Base-by-base conservation (phyloP, 1,284 basidiomycete genomes). In the Heterobasidion annosum region DNA sequence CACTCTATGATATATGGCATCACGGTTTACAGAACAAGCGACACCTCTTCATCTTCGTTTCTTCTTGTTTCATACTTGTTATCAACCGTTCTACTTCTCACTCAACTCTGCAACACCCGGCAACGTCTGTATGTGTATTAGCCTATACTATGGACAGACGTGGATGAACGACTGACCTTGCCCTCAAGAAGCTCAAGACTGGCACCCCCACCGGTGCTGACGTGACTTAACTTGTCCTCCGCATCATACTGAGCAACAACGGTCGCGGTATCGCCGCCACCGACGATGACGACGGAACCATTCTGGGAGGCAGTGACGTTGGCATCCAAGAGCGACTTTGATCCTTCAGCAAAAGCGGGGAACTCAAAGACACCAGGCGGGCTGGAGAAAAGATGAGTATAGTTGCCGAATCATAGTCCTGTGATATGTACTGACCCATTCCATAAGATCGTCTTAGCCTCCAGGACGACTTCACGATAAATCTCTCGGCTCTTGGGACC, bases 331-430 rank as follows among this genome's bases (percentile, higher is more conserved):
- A 98, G 83, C 16, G 86, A 74, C 68, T 85, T 83, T 16, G 94
- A 97, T 48, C 95, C 96, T 46, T 75, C 76, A 8, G 94, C 89
- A 65, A 98, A 99, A 49, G 85, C 85, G 51, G 89, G 82, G 77
- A 98, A 97, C 73, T 99, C 96, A 70, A 99, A 99, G 35, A 99
- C 96, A 65, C 96, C 96, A 48, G 96, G 91, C 44, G 96, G 95
- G 51, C 87, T 90, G 60, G 12, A 32, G 10, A 50, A 12, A n/a
- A 10, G n/a, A 43, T 16, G 47, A 44, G 34, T 16, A 18, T 13
- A 25, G 51, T 15, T 53, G 37, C 18, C 44, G 16, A 25, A 35
- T 25, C 35, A 16, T 8, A 19, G 33, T 16, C 18, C 18, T 10
- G 18, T 1, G 16, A 34, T 9, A 33, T 49, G 8, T 16, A 58